Evolutionary conservation across 176 grass and related monocot species (phyloP), one percentile per base, ranked within the genome.

Genomic region (Melocanna baccifera): DNA sequence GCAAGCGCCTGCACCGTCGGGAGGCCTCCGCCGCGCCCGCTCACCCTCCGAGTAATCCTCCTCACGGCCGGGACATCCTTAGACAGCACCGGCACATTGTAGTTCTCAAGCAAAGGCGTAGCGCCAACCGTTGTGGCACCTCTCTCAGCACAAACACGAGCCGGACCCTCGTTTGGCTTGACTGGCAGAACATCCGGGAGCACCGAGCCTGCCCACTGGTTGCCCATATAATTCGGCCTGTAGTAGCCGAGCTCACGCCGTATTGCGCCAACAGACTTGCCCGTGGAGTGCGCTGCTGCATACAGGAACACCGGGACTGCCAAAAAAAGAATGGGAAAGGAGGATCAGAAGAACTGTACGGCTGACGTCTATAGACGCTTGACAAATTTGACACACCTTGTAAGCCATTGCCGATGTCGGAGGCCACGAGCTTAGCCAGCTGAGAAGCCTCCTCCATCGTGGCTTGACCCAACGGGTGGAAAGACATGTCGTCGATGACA

Each of bases 291-390:
- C 26, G 91, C 91, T 71, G 89, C 91, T 26, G 67, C 94, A 56
- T 97, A 97, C 2, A 92, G 76, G 80, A 91, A 97, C 11, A 91
- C 84, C 9, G 94, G 94, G 13, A 97, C 94, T 97, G 82, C 83
- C 86, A 64, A 78, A 16, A 72, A 46, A 32, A 73, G 37, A 32
- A 58, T 62, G 7, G 7, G 28, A 6, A 15, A 66, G 29, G 12
- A 78, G 6, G 18, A 45, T 51, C 22, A 86, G 26, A 50, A 61
- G 39, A n/a, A 13, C 32, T 64, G 4, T 12, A 58, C 7, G 4
- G 32, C 14, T 65, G 30, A 62, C 71, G 22, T 22, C 28, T 37
- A 36, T 40, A 34, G 25, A 37, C 71, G 13, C 41, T 45, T 42
- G 40, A 12, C 4, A 71, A 26, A 81, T 26, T 56, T 12, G 15